A percentile compares a stretch with the other conserved stretches of the same genome.
Conservation (phyloP, 371 early-diverging fungal genomes). For the Apophysomyces elegans region DNA sequence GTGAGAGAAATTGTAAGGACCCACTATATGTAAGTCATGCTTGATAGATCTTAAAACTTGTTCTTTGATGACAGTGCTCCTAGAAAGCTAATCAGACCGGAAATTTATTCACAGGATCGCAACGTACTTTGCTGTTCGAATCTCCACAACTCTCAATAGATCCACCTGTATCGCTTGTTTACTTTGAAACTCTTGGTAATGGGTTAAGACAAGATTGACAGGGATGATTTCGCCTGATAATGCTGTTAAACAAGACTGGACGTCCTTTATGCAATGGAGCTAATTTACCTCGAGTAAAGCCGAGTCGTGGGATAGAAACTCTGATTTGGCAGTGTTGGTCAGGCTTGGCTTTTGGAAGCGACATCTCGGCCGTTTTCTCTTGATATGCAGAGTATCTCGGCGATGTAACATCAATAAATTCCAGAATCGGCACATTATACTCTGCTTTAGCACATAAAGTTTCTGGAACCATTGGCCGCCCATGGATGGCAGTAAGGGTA, state of each 20-base stretch:
- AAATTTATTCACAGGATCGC: slow-evolving; percentile 10
- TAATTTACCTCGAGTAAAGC: slow-evolving; percentile 50
- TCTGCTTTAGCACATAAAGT: slow-evolving; percentile 44
- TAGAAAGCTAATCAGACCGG: not conserved
- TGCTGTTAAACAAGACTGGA: not conserved
- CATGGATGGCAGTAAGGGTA: slow-evolving; percentile 39
- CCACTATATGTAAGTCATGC: slow-evolving; percentile 27
- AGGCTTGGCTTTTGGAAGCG: slow-evolving; percentile 24
- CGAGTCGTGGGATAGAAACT: slow-evolving; percentile 44
- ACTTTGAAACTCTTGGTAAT: slow-evolving; percentile 34
- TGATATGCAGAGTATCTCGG: slow-evolving; percentile 31
- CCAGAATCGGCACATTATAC: slow-evolving; percentile 45
- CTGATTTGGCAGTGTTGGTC: slow-evolving; percentile 35
- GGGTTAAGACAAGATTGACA: slow-evolving; percentile 35
- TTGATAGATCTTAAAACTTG: slow-evolving; percentile 24
- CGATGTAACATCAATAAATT: slow-evolving; percentile 42
- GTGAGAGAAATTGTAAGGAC: slow-evolving; percentile 28
- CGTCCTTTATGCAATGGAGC: not conserved
- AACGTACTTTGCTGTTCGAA: slow-evolving; percentile 33
- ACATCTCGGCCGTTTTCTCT: slow-evolving; percentile 32
- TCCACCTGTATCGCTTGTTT: slow-evolving; percentile 36
- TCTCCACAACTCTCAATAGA: slow-evolving; percentile 40
- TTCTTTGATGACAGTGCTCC: slow-evolving; percentile 24
- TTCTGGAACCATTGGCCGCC: slow-evolving; percentile 48
- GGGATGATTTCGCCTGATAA: slow-evolving; percentile 47